These are phyloP conservation scores for Leccinum longicurvipes DNA, from an alignment of 768 basidiomycete species.

Conservation along the genomic window DNA sequence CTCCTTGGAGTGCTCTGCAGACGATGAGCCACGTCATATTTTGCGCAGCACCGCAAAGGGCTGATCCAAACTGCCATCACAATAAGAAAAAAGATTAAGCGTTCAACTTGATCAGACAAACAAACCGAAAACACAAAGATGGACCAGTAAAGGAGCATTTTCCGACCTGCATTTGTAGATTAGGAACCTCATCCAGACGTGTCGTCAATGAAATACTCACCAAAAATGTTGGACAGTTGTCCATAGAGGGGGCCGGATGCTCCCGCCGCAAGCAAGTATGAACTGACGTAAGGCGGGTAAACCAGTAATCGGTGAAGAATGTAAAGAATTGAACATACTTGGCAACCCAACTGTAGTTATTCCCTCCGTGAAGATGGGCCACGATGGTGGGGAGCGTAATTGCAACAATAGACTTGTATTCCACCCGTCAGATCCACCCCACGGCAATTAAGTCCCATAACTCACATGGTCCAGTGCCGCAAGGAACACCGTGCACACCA, in stretches of 20 bases:
- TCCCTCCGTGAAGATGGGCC: constrained; percentile 55
- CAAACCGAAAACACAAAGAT: constrained; percentile 66
- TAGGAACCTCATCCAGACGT: neutral
- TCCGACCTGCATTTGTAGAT: constrained; percentile 43
- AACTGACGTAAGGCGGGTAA: constrained; percentile 34
- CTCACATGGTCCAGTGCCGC: constrained; percentile 57
- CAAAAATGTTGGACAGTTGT: constrained; percentile 62
- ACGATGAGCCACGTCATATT: constrained; percentile 74
- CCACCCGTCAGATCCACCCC: neutral
- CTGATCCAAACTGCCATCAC: constrained; percentile 65
- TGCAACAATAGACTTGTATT: constrained; percentile 52
- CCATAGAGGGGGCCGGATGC: constrained; percentile 70
- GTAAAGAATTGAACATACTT: constrained; percentile 36
- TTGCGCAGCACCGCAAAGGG: constrained; percentile 78
- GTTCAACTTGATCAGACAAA: neutral
- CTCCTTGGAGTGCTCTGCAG: constrained; percentile 76
- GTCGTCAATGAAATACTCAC: constrained; percentile 10
- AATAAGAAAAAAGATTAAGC: neutral
- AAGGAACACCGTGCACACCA: constrained; percentile 22
- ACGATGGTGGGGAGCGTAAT: constrained; percentile 74
- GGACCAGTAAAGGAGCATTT: constrained; percentile 61
- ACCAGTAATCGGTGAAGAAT: neutral
- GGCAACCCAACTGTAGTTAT: constrained; percentile 68
- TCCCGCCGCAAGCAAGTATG: constrained; percentile 69
- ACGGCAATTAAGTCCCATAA: neutral